A percentile compares a stretch with the other conserved stretches of the same genome.
phyloP scores from a whole-genome alignment of 257 asterid species.

The Knoxia roxburghii region DNA sequence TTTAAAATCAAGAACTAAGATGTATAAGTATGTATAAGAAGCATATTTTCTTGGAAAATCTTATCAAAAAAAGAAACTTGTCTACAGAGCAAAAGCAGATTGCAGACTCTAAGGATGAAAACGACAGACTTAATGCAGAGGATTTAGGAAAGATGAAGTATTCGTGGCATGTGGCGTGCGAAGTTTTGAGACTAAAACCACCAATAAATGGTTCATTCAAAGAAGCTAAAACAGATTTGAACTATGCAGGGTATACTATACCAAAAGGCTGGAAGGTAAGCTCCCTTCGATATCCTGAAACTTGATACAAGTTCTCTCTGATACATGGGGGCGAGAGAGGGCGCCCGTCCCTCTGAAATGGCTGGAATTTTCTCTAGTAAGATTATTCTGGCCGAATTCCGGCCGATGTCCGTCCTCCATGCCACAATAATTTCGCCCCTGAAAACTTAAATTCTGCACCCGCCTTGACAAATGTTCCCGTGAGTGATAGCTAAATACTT shows the following conservation, averaged over 20 bases:
- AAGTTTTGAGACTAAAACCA: conserved; percentile 11
- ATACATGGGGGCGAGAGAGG: too few relatives aligned
- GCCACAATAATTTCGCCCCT: too few relatives aligned
- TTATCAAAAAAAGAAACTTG: too few relatives aligned
- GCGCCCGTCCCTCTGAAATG: too few relatives aligned
- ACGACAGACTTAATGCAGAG: background rate
- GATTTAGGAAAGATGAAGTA: background rate
- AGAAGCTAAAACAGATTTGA: background rate
- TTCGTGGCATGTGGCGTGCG: background rate
- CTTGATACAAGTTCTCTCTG: background rate
- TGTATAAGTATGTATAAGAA: too few relatives aligned
- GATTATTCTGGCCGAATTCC: background rate
- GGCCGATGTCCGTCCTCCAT: too few relatives aligned
- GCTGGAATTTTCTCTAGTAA: background rate
- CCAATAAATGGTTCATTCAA: conserved; percentile 4
- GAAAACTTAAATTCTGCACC: too few relatives aligned
- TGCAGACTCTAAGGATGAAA: background rate
- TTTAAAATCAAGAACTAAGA: background rate
- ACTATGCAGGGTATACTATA: conserved; percentile 1
- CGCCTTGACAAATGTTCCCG: too few relatives aligned
- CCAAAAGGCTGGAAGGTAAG: background rate
- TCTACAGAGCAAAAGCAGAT: conserved; percentile 4
- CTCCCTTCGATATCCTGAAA: background rate
- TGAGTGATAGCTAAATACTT: too few relatives aligned
- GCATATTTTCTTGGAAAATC: too few relatives aligned